phyloP scores from a whole-genome alignment of 2,329 filamentous ascomycete species.

The Sclerotiophoma versabilis region DNA sequence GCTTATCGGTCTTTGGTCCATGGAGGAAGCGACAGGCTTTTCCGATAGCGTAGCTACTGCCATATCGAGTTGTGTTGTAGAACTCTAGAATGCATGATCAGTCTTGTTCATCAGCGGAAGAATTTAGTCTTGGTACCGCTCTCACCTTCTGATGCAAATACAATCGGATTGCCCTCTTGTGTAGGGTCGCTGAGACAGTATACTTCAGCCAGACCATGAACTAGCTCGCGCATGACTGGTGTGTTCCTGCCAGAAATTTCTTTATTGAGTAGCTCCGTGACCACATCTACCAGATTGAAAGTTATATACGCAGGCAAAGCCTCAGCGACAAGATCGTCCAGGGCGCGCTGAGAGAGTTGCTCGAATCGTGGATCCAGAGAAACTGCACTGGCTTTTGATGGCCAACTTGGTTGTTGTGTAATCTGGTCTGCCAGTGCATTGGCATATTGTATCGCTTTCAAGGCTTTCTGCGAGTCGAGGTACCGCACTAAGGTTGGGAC shows the following conservation, averaged over 20 bases:
- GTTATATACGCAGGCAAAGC: constrained; percentile 75
- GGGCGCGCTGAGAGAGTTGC: constrained; percentile 65
- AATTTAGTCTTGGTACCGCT: too few relatives aligned
- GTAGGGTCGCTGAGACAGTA: constrained; percentile 78
- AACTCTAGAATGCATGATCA: constrained; percentile 61
- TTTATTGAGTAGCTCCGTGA: constrained; percentile 69
- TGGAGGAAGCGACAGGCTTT: constrained; percentile 79
- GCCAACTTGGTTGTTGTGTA: constrained; percentile 53
- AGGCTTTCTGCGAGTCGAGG: constrained; percentile 71
- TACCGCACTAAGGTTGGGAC: constrained; percentile 72
- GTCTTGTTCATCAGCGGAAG: not conserved
- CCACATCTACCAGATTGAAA: constrained; percentile 69
- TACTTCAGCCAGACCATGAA: constrained; percentile 74
- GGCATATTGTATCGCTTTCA: constrained; percentile 72
- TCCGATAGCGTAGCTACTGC: constrained; percentile 73
- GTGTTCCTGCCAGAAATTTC: constrained; percentile 71
- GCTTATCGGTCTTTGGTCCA: constrained; percentile 70
- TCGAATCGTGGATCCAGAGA: constrained; percentile 65
- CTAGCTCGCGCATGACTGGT: constrained; percentile 66
- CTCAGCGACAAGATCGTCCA: constrained; percentile 67
- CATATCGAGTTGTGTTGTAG: constrained; percentile 74
- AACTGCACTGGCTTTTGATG: constrained; percentile 33
- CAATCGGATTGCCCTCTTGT: constrained; percentile 73
- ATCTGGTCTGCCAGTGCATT: constrained; percentile 69
- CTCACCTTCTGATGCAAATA: constrained; percentile 74